phyloP scores from a whole-genome alignment of 2,329 filamentous ascomycete species.

The Aspergillus calidoustus region DNA sequence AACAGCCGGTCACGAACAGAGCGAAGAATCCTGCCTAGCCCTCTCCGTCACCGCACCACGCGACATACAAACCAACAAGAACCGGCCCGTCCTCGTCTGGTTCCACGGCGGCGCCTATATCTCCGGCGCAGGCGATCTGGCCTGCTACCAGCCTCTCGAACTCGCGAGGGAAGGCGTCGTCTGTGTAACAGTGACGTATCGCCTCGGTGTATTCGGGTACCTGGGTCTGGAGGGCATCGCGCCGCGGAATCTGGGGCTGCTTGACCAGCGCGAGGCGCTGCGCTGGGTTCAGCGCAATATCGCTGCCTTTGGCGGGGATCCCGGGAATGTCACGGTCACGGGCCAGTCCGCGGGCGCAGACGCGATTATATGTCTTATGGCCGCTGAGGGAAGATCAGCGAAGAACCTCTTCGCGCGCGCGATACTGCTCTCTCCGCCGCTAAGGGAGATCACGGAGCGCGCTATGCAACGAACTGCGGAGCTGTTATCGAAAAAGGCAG shows the following conservation, averaged over 20 bases:
- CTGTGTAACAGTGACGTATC: conserved; percentile 20
- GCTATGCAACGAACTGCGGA: background rate
- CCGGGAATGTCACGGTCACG: background rate
- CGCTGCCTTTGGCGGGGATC: conserved; percentile 1
- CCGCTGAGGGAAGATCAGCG: background rate
- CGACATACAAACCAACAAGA: background rate
- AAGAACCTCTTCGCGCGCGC: background rate
- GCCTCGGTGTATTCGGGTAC: conserved; percentile 23
- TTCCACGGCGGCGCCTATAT: conserved; percentile 24
- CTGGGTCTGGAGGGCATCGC: conserved; percentile 43
- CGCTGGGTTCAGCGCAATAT: conserved; percentile 12
- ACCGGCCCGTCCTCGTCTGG: conserved; percentile 19
- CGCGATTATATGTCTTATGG: background rate
- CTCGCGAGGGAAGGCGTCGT: conserved; percentile 17
- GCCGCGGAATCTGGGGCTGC: conserved; percentile 6
- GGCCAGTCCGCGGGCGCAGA: background rate
- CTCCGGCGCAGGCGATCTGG: conserved; percentile 20
- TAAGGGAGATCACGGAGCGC: background rate
- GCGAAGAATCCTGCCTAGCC: conserved; percentile 6
- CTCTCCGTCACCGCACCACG: conserved; percentile 1
- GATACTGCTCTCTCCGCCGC: background rate
- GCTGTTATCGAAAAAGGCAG: background rate
- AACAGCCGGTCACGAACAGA: conserved; percentile 5
- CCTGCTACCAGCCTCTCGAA: conserved; percentile 18
- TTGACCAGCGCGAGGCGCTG: conserved; percentile 7